Percentiles rank a stretch among this genome's conserved stretches.
phyloP scores from a whole-genome alignment of 345 rosid genomes.

The Euphorbia peplus region DNA sequence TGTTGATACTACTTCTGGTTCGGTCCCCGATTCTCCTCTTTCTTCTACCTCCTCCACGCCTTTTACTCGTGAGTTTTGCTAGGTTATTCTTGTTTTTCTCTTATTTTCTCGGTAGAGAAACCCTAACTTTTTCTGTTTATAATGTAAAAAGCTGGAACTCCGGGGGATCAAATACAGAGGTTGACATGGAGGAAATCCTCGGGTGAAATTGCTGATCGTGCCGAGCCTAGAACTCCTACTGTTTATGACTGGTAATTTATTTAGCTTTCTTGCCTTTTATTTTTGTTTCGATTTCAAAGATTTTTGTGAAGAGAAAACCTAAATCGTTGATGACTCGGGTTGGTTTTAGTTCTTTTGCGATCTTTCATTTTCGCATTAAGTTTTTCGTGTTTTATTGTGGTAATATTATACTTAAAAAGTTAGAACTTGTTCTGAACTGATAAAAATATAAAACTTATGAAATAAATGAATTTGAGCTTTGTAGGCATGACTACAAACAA shows the following conservation, averaged over 20 bases:
- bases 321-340: no score
- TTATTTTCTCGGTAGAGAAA: no score
- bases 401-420: no score
- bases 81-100: background rate
- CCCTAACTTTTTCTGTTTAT: background rate
- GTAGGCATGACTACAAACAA: no score
- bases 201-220: slow-evolving; percentile 25
- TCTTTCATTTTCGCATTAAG: no score
- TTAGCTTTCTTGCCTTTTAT: slow-evolving; percentile 1
- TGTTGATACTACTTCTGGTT: slow-evolving; percentile 31
- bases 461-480: no score
- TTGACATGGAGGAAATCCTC: slow-evolving; percentile 35
- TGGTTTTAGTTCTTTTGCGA: no score
- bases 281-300: no score
- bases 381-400: no score
- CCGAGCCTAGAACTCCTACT: slow-evolving; percentile 50
- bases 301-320: no score
- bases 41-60: slow-evolving; percentile 53
- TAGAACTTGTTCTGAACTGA: no score
- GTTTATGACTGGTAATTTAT: slow-evolving; percentile 73
- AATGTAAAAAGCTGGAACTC: slow-evolving; percentile 70
- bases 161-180: slow-evolving; percentile 50
- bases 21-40: slow-evolving; percentile 32
- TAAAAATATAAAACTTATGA: no score
- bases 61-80: slow-evolving; percentile 16